Percentiles rank a stretch among this genome's conserved stretches.
These are phyloP conservation scores for Scutellaria barbata DNA, from an alignment of 257 asterid species.

Conservation along the genomic window DNA sequence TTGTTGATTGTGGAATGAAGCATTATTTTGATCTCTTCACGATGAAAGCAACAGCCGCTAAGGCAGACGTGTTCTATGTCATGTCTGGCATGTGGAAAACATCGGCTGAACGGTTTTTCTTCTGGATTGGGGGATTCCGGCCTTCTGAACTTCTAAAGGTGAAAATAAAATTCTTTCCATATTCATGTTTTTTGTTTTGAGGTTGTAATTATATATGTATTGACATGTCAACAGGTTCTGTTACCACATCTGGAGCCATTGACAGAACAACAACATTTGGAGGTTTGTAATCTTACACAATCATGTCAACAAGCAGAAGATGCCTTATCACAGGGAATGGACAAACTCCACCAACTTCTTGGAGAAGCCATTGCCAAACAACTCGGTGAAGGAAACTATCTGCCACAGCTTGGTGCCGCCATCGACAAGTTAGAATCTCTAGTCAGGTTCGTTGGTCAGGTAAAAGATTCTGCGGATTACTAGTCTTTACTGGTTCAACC, in stretches of 20 bases:
- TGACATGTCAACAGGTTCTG: constrained; percentile 54
- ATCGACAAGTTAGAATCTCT: constrained; percentile 70
- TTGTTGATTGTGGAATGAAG: constrained; percentile 62
- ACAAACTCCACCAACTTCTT: constrained; percentile 62
- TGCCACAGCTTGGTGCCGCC: constrained; percentile 65
- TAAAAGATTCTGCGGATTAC: constrained; percentile 32
- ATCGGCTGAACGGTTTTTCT: constrained; percentile 82
- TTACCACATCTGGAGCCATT: constrained; percentile 69
- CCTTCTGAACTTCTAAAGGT: constrained; percentile 93
- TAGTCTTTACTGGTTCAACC: no score
- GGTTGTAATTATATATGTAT: neutral
- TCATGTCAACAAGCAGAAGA: constrained; percentile 94
- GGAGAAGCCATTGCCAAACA: constrained; percentile 63
- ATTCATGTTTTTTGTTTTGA: neutral
- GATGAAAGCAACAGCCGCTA: constrained; percentile 84
- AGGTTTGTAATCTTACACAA: constrained; percentile 56
- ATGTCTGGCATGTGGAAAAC: constrained; percentile 92
- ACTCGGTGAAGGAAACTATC: constrained; percentile 63
- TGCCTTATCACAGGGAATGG: constrained; percentile 90
- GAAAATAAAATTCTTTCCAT: neutral
- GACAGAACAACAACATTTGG: constrained; percentile 58
- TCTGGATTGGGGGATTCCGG: constrained; percentile 94
- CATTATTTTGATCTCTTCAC: constrained; percentile 77
- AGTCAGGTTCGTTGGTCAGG: constrained; percentile 83
- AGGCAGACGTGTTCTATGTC: constrained; percentile 74